Conservation (phyloP, 1,284 basidiomycete genomes). For the Trametes polyzona region DNA sequence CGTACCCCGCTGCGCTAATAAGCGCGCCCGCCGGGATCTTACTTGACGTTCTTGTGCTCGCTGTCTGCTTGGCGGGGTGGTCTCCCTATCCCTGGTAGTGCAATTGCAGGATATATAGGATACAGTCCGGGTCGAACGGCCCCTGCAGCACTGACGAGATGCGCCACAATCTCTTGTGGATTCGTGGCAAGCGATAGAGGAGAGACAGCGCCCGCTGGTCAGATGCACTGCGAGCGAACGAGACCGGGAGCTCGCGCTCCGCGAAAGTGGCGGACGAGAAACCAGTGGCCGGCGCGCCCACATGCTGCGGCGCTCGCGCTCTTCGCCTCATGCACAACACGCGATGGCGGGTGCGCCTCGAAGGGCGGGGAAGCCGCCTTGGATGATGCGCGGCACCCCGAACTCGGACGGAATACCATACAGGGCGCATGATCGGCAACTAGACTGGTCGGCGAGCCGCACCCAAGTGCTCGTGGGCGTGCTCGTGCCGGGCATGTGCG, state of each 20-base stretch:
- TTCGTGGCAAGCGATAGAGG: too few relatives aligned
- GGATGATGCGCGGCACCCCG: background rate
- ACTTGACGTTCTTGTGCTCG: too few relatives aligned
- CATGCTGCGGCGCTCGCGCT: background rate
- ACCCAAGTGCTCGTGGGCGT: background rate
- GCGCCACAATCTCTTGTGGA: too few relatives aligned
- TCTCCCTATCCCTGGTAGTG: too few relatives aligned
- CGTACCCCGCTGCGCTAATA: too few relatives aligned
- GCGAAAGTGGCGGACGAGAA: background rate
- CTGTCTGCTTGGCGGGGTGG: too few relatives aligned
- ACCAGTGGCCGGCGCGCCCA: background rate
- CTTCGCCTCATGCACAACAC: background rate
- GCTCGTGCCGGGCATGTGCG: background rate
- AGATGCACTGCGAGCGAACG: background rate
- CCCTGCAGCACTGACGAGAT: too few relatives aligned
- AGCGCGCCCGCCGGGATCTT: too few relatives aligned
- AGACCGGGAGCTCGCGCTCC: background rate
- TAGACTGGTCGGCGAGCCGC: slow-evolving; percentile 1
- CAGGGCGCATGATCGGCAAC: background rate
- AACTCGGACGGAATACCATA: background rate
- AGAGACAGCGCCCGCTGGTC: too few relatives aligned
- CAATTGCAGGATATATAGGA: too few relatives aligned
- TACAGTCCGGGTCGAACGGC: too few relatives aligned
- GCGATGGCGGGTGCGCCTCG: background rate
- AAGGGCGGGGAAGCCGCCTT: background rate